Conservation (phyloP, 73 alveolate genomes). For the Paramecium caudatum region DNA sequence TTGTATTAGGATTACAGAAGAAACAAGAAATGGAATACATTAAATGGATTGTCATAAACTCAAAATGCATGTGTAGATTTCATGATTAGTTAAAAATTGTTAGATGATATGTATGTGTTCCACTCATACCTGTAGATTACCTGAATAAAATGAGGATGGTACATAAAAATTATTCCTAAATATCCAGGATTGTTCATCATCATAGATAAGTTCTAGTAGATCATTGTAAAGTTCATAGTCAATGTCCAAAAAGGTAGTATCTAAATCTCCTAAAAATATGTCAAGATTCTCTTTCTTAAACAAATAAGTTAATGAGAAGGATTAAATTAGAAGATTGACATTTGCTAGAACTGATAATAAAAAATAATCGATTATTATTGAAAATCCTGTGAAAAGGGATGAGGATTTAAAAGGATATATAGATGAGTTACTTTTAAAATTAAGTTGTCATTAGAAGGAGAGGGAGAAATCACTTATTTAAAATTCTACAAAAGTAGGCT, state of each 20-base stretch:
- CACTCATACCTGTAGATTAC: background rate
- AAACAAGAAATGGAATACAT: background rate
- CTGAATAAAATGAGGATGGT: background rate
- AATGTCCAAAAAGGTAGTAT: too few relatives aligned
- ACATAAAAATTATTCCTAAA: background rate
- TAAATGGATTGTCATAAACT: background rate
- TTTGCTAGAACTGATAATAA: background rate
- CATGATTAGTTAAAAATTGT: background rate
- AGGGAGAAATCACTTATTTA: slow-evolving; percentile 3
- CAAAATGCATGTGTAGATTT: slow-evolving; percentile 33
- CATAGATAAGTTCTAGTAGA: background rate
- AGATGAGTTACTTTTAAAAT: background rate
- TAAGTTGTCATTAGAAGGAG: background rate
- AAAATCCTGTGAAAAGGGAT: background rate
- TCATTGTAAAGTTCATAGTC: background rate
- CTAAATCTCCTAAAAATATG: background rate
- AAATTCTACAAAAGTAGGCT: background rate
- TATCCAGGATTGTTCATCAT: background rate
- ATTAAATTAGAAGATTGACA: background rate
- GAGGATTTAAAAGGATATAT: background rate
- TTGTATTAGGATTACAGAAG: background rate
- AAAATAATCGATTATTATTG: slow-evolving; percentile 1
- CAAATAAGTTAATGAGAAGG: background rate
- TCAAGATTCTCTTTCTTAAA: background rate
- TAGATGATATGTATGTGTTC: slow-evolving; percentile 53